A percentile compares a stretch with the other conserved stretches of the same genome.
Evolutionary conservation across 106 monocot species (phyloP).

Genomic region (Dioscorea alata): DNA sequence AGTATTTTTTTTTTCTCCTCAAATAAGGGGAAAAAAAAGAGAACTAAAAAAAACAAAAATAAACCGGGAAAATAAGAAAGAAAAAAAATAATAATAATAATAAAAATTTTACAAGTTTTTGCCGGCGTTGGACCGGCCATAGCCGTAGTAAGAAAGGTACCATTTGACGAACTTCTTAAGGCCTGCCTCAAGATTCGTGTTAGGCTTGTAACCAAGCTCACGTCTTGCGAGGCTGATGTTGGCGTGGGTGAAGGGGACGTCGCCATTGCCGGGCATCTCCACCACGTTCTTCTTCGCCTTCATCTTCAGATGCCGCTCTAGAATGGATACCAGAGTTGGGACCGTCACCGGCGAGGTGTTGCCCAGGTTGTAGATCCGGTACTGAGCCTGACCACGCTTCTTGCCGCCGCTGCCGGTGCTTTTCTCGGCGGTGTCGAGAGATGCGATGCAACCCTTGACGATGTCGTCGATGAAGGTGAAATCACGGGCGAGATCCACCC

Average conservation of each 20-base stretch:
- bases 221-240: slow-evolving; percentile 30
- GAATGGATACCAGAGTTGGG: slow-evolving; percentile 26
- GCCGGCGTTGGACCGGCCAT: slow-evolving; percentile 2
- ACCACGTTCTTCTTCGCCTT: slow-evolving; percentile 34
- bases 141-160: slow-evolving; percentile 47
- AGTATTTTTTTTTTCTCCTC: not conserved
- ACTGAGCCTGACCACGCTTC: slow-evolving; percentile 30
- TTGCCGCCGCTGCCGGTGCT: slow-evolving; percentile 41
- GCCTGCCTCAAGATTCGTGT: slow-evolving; percentile 32
- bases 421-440: slow-evolving; percentile 28
- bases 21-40: not conserved
- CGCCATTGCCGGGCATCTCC: slow-evolving; percentile 49
- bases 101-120: too few species aligned
- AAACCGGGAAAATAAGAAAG: not conserved
- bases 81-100: not conserved
- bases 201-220: slow-evolving; percentile 41
- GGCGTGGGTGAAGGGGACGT: slow-evolving; percentile 49
- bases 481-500: slow-evolving; percentile 31
- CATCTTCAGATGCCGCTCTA: slow-evolving; percentile 29
- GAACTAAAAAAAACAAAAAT: not conserved
- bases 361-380: slow-evolving; percentile 42
- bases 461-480: slow-evolving; percentile 53
- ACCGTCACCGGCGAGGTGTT: slow-evolving; percentile 46
- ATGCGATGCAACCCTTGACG: slow-evolving; percentile 34
- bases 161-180: slow-evolving; percentile 50